Evolutionary conservation across 1,284 basidiomycete species (phyloP).

Genomic region (Ustanciosporium gigantosporum): DNA sequence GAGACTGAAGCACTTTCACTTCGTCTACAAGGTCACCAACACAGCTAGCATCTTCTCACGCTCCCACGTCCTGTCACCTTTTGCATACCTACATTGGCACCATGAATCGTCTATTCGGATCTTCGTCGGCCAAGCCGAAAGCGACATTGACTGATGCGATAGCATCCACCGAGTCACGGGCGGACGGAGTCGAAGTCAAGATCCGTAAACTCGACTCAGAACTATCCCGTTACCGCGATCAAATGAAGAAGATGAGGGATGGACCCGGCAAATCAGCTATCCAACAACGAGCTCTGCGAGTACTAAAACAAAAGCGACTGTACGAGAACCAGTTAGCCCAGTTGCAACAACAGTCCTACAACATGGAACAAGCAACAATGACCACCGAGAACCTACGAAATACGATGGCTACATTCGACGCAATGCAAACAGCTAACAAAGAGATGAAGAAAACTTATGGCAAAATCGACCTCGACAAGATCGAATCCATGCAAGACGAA

Average conservation of each 20-base stretch:
- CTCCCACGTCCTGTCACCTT: no score
- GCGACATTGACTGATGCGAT: conserved; percentile 89
- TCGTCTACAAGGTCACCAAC: no score
- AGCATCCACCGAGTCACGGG: conserved; percentile 83
- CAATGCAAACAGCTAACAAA: conserved; percentile 96
- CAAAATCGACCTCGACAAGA: conserved; percentile 96
- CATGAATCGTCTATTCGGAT: conserved; percentile 64
- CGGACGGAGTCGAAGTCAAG: conserved; percentile 93
- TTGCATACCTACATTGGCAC: conserved; percentile 1
- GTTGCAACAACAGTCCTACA: conserved; percentile 92
- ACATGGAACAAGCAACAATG: conserved; percentile 96
- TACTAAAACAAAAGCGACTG: conserved; percentile 93
- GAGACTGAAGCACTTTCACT: no score
- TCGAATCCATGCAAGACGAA: conserved; percentile 72
- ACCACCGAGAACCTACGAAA: conserved; percentile 96
- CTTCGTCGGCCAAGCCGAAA: conserved; percentile 67
- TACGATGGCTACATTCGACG: conserved; percentile 99
- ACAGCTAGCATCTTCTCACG: no score
- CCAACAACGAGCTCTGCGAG: conserved; percentile 89
- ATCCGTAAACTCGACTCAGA: conserved; percentile 95
- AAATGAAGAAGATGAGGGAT: conserved; percentile 89
- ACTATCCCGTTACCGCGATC: conserved; percentile 87
- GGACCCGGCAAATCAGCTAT: conserved; percentile 96
- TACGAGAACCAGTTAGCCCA: conserved; percentile 91
- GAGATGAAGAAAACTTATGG: conserved; percentile 96